Base-by-base conservation (phyloP, 2,329 filamentous ascomycete genomes). In the Alternaria novae-zelandiae region DNA sequence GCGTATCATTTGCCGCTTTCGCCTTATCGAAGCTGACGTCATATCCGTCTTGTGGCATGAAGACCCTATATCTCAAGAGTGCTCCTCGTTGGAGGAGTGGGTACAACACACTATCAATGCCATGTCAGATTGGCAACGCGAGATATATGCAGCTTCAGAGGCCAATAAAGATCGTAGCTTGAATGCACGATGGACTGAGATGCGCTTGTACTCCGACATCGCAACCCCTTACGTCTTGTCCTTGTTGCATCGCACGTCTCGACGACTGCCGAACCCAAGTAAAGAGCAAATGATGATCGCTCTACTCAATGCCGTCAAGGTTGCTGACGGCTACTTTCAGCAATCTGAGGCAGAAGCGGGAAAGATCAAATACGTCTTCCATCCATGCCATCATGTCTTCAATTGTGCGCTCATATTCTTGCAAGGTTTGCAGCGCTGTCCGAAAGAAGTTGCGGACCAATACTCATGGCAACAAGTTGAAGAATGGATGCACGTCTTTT, bases 291-390 rank as follows among this genome's bases (percentile, higher is more conserved):
- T 74, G 36, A 66, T 79, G 63, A 63, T 65, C 17, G 77, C 76
- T 21, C 64, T 79, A 30, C 64, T 64, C 10, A 73, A 71, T 49
- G 70, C 76, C 49, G 74, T 78, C 26, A 66, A 73, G 32, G 74
- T 79, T n/a, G 77, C 77, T 5, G 71, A 74, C 12, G 74, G 74
- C 9, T 79, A 79, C 46, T 74, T 70, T 55, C 67, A 71, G 32
- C 77, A 79, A 64, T 71, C 71, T 32, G 75, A 78, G 46, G 72
- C 74, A 44, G 73, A 74, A 41, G 71, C 71, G 26, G 77, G 77
- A 12, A 71, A 74, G 55, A 78, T 78, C 63, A 79, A 79, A 71
- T 79, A 79, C 56, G 77, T 79, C 15, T 79, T 79, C 54, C 77
- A 79, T 59, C 76, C 77, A 13, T 78, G 76, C 23, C 77, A 79